A percentile compares a stretch with the other conserved stretches of the same genome.
Conservation (phyloP, 768 basidiomycete genomes). For the Mycena amicta region DNA sequence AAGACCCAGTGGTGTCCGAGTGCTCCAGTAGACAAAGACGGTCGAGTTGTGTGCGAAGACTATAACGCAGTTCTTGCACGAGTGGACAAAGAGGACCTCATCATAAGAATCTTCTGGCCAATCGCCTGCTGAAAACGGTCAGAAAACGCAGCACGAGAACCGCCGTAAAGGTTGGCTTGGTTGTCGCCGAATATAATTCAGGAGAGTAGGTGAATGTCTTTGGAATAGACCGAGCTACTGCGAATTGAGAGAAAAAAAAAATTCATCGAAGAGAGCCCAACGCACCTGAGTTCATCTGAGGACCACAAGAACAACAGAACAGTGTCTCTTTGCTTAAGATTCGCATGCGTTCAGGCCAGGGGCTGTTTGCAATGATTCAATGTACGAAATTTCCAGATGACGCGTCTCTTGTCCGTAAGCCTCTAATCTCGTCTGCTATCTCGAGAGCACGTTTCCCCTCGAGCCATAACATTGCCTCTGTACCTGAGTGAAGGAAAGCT, state of each 20-base stretch:
- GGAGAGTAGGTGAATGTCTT: constrained; percentile 69
- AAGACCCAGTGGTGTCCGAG: no score
- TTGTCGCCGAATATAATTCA: constrained; percentile 65
- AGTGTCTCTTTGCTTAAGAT: no score
- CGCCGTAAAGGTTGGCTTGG: constrained; percentile 71
- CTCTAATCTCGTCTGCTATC: constrained; percentile 66
- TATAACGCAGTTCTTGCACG: no score
- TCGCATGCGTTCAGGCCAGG: no score
- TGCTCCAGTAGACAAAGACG: no score
- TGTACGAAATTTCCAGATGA: not conserved
- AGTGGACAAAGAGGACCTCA: no score
- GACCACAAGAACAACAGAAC: no score
- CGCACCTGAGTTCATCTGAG: constrained; percentile 55
- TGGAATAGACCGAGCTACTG: constrained; percentile 65
- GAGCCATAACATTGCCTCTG: constrained; percentile 85
- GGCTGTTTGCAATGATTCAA: no score
- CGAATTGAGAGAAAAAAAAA: not conserved
- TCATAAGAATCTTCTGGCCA: no score
- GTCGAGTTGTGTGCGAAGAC: no score
- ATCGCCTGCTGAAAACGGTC: no score
- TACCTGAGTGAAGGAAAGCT: constrained; percentile 23
- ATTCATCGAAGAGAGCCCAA: not conserved
- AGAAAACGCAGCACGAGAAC: constrained; percentile 61
- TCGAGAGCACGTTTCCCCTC: constrained; percentile 76
- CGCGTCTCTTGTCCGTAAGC: constrained; percentile 25